Percentiles rank a stretch among this genome's conserved stretches.
These are phyloP conservation scores for Millerozyma miso DNA, from an alignment of 805 yeast genomes.

Conservation along the genomic window DNA sequence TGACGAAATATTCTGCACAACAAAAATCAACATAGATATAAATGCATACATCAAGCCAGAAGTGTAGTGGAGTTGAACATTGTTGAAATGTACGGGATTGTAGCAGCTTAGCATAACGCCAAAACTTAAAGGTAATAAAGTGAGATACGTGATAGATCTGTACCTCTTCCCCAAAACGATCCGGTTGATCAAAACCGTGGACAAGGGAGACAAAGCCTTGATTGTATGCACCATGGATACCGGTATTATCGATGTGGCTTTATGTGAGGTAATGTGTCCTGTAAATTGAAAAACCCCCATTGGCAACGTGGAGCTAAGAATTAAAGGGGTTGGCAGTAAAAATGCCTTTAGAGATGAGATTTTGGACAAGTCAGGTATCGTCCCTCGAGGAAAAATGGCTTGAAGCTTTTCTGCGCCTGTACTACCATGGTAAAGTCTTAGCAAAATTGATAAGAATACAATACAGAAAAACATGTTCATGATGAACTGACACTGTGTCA, in stretches of 20 bases:
- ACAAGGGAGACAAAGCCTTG: slow-evolving; percentile 85
- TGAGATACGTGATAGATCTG: slow-evolving; percentile 62
- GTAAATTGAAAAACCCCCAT: slow-evolving; percentile 92
- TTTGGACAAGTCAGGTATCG: slow-evolving; percentile 37
- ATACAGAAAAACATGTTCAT: slow-evolving; percentile 64
- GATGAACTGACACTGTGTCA: slow-evolving; percentile 83
- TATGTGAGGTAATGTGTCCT: slow-evolving; percentile 88
- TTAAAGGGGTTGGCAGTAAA: slow-evolving; percentile 48
- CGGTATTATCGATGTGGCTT: slow-evolving; percentile 87
- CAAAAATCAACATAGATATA: slow-evolving; percentile 62
- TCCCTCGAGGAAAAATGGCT: slow-evolving; percentile 43
- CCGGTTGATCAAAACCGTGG: slow-evolving; percentile 79
- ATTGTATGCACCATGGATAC: slow-evolving; percentile 94
- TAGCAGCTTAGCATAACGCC: slow-evolving; percentile 84
- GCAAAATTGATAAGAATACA: slow-evolving; percentile 13
- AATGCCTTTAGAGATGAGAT: slow-evolving; percentile 33
- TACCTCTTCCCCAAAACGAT: slow-evolving; percentile 56
- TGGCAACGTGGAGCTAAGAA: slow-evolving; percentile 71
- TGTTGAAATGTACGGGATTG: slow-evolving; percentile 35
- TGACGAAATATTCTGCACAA: slow-evolving; percentile 77
- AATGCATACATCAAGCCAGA: slow-evolving; percentile 49
- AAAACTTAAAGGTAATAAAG: slow-evolving; percentile 70
- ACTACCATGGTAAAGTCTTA: slow-evolving; percentile 3
- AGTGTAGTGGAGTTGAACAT: slow-evolving; percentile 17
- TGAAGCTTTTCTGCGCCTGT: slow-evolving; percentile 12